A percentile compares a stretch with the other conserved stretches of the same genome.
phyloP scores from a whole-genome alignment of 1,139 yeast species.

The Diutina neorugosa region DNA sequence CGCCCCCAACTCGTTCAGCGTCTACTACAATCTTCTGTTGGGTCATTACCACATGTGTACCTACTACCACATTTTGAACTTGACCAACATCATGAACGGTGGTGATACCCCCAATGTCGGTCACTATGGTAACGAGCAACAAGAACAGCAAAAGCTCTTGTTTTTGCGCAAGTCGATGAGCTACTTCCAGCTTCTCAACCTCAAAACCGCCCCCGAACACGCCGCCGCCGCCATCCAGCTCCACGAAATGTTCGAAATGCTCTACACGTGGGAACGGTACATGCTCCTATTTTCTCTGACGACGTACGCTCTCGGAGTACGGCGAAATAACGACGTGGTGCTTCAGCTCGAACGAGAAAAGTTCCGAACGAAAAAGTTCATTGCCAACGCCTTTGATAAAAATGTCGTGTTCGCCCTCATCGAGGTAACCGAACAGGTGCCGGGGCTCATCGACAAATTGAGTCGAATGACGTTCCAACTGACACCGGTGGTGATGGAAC shows the following conservation, averaged over 20 bases:
- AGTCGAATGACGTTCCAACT: not conserved
- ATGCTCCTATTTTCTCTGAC: conserved; percentile 3
- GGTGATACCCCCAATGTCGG: conserved; percentile 1
- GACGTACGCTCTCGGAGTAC: not conserved
- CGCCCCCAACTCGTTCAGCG: conserved; percentile 16
- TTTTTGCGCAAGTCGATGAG: conserved; percentile 25
- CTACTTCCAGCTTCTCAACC: conserved; percentile 23
- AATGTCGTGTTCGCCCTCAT: not conserved
- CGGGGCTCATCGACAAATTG: not conserved
- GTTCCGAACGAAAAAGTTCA: not conserved
- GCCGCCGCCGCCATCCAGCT: conserved; percentile 12
- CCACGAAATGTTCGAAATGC: conserved; percentile 23
- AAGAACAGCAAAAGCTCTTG: conserved; percentile 24
- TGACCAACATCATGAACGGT: conserved; percentile 11
- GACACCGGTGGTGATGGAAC: not conserved
- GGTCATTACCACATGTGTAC: conserved; percentile 22
- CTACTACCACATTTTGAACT: conserved; percentile 22
- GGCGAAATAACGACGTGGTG: not conserved
- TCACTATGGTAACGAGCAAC: conserved; percentile 7
- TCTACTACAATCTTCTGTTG: conserved; percentile 24
- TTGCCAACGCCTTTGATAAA: conserved; percentile 1
- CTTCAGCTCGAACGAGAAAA: conserved; percentile 1
- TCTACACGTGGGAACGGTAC: conserved; percentile 19
- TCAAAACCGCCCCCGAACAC: conserved; percentile 5
- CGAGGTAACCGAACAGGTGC: not conserved